Percentiles rank a stretch among this genome's conserved stretches.
These are phyloP conservation scores for Eucalyptus brandiana DNA, from an alignment of 345 rosid species.

Conservation along the genomic window DNA sequence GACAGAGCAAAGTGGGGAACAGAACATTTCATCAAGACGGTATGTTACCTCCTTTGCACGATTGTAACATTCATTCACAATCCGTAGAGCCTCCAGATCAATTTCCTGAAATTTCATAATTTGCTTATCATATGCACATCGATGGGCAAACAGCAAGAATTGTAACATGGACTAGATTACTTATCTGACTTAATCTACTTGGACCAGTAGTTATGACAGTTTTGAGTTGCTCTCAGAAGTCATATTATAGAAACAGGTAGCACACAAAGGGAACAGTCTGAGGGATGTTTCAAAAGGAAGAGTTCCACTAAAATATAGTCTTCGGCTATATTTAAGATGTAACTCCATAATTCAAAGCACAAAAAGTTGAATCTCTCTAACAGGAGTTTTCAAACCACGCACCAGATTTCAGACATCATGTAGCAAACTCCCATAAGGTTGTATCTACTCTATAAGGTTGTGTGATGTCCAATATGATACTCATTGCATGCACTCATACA, in stretches of 20 bases:
- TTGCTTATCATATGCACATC: background rate
- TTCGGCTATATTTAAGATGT: background rate
- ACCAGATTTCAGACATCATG: background rate
- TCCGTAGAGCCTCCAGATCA: slow-evolving; percentile 64
- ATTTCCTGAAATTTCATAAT: slow-evolving; percentile 43
- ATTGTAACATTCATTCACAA: slow-evolving; percentile 56
- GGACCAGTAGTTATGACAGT: background rate
- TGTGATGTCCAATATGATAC: background rate
- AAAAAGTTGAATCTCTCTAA: background rate
- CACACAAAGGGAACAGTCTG: background rate
- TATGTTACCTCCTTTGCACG: slow-evolving; percentile 67
- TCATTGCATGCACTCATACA: background rate
- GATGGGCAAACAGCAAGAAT: background rate
- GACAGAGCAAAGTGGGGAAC: background rate
- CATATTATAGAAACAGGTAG: background rate
- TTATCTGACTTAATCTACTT: background rate
- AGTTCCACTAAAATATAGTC: background rate
- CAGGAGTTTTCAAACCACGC: background rate
- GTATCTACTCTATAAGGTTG: background rate
- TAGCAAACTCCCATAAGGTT: background rate
- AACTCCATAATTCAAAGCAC: background rate
- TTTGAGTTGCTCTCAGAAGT: background rate
- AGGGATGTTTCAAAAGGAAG: background rate
- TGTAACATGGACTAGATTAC: background rate
- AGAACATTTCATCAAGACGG: background rate